Evolutionary conservation across 148 eudicot genomes (phyloP), one percentile per base, ranked within the genome.

Genomic region (Diospyros kaki): DNA sequence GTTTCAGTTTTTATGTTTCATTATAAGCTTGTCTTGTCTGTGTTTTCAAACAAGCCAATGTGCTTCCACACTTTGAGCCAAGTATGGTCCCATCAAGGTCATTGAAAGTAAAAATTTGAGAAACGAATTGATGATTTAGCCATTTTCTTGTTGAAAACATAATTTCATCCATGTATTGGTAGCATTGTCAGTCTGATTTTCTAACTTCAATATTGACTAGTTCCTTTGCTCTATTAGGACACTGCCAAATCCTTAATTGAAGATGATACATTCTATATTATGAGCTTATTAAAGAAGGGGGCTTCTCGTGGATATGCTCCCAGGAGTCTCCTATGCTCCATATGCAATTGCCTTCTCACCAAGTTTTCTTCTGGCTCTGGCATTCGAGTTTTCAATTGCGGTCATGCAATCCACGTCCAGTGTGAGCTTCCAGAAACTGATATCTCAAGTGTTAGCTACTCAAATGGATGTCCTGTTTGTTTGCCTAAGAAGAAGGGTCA

Each of bases 291-390:
- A 44, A 90, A 79, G 83, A 92, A 86, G 80, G 97, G 94, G 39
- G 98, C 96, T 60, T 89, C 96, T 76, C 96, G 87, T 81, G 98
- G 94, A 2, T 90, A 87, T 81, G 89, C 92, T 46, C 96, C 96
- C 41, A 77, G 83, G 77, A 88, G 79, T 87, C 86, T 84, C 15
- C 71, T 79, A 9, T 94, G 98, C 68, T 92, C 94, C 63, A 78
- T 94, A 77, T 94, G 98, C 66, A 94, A 89, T 78, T 86, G 94
- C 78, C 81, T 79, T 48, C 87, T 94, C 76, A 75, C 73, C 79
- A 91, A 87, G 87, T 71, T 70, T 69, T 76, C 90, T 48, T 69
- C 89, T 11, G 78, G 80, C 81, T 85, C 94, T 76, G 82, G 89
- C 58, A 88, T 92, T 71, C 92, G 87, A 76, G 84, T 94, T 71